Evolutionary conservation across 495 filamentous ascomycete species (phyloP), one percentile per base, ranked within the genome.

Genomic region (Lentithecium fluviatile): DNA sequence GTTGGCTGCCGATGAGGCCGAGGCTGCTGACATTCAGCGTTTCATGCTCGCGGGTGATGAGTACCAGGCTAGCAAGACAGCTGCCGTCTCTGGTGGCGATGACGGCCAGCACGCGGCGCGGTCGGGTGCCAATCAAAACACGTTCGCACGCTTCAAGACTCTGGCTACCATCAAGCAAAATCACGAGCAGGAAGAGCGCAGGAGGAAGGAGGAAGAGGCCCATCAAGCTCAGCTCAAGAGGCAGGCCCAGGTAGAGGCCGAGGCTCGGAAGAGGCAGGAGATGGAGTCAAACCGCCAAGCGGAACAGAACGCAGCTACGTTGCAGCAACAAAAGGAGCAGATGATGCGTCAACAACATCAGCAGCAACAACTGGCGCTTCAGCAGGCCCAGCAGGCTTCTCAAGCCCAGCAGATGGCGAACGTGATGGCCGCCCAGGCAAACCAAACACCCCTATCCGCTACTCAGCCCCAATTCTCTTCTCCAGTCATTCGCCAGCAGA

Each of bases 21-120:
- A 89, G 58, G 90, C 90, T 6, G 91, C 90, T 11, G 87, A 94
- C 45, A 86, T 90, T 70, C 90, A 97, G 71, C 79, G 89, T 25
- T 92, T 91, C 64, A 91, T 97, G 87, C 89, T 97, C 36, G 87
- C 89, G 47, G 85, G 93, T 77, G 94, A 99, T 56, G 95, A 97
- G 66, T 82, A 90, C 13, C 78, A 90, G 45, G 81, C 84, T 21
- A 77, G 86, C 11, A 80, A 80, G 17, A 75, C 77, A 40, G 80
- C 82, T 0, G 77, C 81, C 46, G 80, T 77, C 15, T 80, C 84
- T 37, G 81, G 84, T 2, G 85, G 83, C 54, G 85, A 84, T 12
- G 90, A 95, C 67, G 90, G 85, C n/a, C 83, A 87, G 49, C 20
- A 50, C 21, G 54, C 59, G 5, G 34, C 47, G 6, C 60, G 57